A percentile compares a stretch with the other conserved stretches of the same genome.
Conservation (phyloP, 2,329 filamentous ascomycete species). For the Cyphellophora europaea region DNA sequence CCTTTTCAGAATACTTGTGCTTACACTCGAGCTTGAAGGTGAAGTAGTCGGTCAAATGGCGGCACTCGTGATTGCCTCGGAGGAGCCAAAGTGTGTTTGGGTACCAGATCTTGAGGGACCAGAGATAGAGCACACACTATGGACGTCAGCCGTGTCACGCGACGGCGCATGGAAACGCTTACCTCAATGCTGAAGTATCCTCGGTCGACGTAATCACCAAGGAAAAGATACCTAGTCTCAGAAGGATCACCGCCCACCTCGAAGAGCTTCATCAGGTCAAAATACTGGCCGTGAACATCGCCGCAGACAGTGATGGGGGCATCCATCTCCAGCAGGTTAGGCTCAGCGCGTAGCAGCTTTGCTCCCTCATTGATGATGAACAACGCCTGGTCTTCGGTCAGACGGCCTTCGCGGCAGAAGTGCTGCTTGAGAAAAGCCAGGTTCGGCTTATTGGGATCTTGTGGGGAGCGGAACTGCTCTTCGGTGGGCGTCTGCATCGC, state of each 20-base stretch:
- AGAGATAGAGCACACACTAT: slow-evolving; percentile 88
- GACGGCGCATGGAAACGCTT: slow-evolving; percentile 14
- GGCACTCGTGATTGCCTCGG: slow-evolving; percentile 95
- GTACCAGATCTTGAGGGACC: slow-evolving; percentile 98
- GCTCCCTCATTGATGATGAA: slow-evolving; percentile 88
- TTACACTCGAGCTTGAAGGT: slow-evolving; percentile 99
- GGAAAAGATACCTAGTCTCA: slow-evolving; percentile 92
- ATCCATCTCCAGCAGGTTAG: slow-evolving; percentile 97
- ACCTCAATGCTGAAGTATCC: slow-evolving; percentile 98
- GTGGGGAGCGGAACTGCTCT: slow-evolving; percentile 86
- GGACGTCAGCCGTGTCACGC: slow-evolving; percentile 22
- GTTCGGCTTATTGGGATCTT: slow-evolving; percentile 79
- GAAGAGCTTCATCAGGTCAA: slow-evolving; percentile 98
- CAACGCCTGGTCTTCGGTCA: slow-evolving; percentile 94
- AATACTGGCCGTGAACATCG: slow-evolving; percentile 98
- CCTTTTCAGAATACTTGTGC: slow-evolving; percentile 94
- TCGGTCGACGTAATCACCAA: slow-evolving; percentile 95
- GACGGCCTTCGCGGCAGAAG: slow-evolving; percentile 91
- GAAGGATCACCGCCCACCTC: slow-evolving; percentile 95
- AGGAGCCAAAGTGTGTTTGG: slow-evolving; percentile 95
- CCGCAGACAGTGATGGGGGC: slow-evolving; percentile 97
- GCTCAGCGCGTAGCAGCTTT: slow-evolving; percentile 78
- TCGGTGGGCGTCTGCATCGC: slow-evolving; percentile 87
- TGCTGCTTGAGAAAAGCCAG: slow-evolving; percentile 95
- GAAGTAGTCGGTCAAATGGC: slow-evolving; percentile 98